These are phyloP conservation scores for Hansenula sp. DNA, from an alignment of 1,139 yeast genomes.

Conservation along the genomic window DNA sequence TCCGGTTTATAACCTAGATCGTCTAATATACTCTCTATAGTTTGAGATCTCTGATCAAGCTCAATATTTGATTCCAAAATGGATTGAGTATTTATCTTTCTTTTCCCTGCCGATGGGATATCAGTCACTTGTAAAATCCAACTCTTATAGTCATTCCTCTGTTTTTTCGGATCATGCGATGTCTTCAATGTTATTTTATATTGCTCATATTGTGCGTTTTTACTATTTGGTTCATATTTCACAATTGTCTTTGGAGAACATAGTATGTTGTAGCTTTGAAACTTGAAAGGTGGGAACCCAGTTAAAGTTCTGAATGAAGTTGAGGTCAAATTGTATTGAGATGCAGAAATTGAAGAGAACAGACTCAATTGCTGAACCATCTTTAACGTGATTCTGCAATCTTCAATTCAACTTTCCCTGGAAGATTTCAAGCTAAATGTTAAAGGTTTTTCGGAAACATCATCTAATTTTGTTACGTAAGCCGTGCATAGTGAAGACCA, in stretches of 20 bases:
- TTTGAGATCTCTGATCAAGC: slow-evolving; percentile 27
- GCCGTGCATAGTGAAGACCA: no score
- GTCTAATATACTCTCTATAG: slow-evolving; percentile 40
- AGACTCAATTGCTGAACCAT: slow-evolving; percentile 38
- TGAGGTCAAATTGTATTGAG: slow-evolving; percentile 27
- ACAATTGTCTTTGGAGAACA: slow-evolving; percentile 28
- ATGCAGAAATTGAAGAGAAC: slow-evolving; percentile 26
- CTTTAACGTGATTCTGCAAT: no score
- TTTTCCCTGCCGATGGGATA: slow-evolving; percentile 84
- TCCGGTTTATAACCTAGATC: slow-evolving; percentile 71
- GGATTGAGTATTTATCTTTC: slow-evolving; percentile 63
- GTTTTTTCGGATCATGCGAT: slow-evolving; percentile 1
- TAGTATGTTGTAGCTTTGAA: slow-evolving; percentile 26
- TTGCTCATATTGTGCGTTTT: slow-evolving; percentile 21
- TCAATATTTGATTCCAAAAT: slow-evolving; percentile 61
- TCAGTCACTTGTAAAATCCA: slow-evolving; percentile 76
- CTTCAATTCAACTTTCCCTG: no score
- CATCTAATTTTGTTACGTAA: no score
- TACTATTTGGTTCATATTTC: slow-evolving; percentile 24
- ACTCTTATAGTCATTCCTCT: slow-evolving; percentile 21
- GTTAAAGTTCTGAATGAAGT: slow-evolving; percentile 31
- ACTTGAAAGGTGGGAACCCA: slow-evolving; percentile 29
- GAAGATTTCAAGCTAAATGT: no score
- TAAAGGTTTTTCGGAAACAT: no score
- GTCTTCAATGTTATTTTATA: slow-evolving; percentile 18